Base-by-base conservation (phyloP, 139 green algal genomes). In the Chlamydomonas sp. region DNA sequence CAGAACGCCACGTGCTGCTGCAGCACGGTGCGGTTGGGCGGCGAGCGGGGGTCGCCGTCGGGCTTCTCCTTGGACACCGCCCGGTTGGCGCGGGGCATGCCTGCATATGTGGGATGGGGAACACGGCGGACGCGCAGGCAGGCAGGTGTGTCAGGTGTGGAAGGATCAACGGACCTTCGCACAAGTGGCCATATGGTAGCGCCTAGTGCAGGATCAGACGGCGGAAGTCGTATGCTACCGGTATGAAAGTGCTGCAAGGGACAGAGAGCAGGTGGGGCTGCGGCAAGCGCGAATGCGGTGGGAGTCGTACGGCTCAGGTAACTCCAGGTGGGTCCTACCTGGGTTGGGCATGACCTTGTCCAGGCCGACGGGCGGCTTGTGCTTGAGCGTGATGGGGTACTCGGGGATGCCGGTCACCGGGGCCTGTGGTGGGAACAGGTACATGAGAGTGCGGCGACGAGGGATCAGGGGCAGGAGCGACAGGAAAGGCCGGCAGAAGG, bases 1-100 rank as follows among this genome's bases (percentile, higher is more conserved):
- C 73, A 95, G 79, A 92, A 95, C 84, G 91, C 88, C 15, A 91
- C 87, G 83, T 95, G 93, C 87, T 96, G 93, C 89, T 95, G 93
- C 76, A 95, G 69, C 7, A 94, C 90, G 4, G 90, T 93, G 60
- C 91, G 89, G 69, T 92, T 80, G 62, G 86, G 60, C 2, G 91
- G 86, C 4, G 85, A 75, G 61, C 73, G 59, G 7, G 91, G 80
- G 20, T 86, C 84, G 66, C 91, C 93, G 9, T 91, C 49, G 17
- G 89, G 91, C 64, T 67, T 85, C 86, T 93, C 89, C 4, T 31
- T 62, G 74, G 61, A 78, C 15, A 92, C 71, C 10, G 82, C 85
- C 68, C 88, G 89, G 90, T 93, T 91, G 62, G 84, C 90, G 80
- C 90, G 90, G 0, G 90, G 86, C 72, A 89, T 76, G 73, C 90